Evolutionary conservation across 2,329 filamentous ascomycete genomes (phyloP).

Genomic region (Fusarium graminum): DNA sequence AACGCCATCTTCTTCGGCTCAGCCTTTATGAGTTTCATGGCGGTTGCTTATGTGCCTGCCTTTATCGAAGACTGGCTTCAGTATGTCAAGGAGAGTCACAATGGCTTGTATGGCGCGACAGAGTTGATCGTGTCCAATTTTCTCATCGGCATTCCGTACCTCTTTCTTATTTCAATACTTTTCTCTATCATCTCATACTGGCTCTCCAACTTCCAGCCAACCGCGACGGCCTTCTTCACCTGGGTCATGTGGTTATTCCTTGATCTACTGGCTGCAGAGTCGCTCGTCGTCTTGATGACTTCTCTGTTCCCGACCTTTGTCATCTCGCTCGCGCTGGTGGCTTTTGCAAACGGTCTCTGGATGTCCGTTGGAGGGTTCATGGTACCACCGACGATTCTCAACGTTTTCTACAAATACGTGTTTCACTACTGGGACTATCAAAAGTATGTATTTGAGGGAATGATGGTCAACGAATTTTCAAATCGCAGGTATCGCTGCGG

Average conservation of each 20-base stretch:
- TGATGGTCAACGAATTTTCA: conserved; percentile 92
- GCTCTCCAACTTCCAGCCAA: conserved; percentile 80
- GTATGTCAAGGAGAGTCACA: conserved; percentile 75
- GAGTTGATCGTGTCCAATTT: conserved; percentile 85
- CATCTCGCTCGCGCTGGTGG: conserved; percentile 80
- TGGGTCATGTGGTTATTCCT: conserved; percentile 90
- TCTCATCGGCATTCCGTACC: conserved; percentile 82
- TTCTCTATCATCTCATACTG: conserved; percentile 85
- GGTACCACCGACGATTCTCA: conserved; percentile 77
- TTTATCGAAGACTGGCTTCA: conserved; percentile 72
- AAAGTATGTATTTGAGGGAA: conserved; percentile 86
- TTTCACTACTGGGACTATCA: conserved; percentile 94
- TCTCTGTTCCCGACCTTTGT: conserved; percentile 84
- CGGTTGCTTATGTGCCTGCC: conserved; percentile 85
- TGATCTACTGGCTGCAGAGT: conserved; percentile 84
- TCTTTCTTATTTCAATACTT: conserved; percentile 81
- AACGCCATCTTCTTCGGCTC: conserved; percentile 85
- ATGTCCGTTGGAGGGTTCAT: conserved; percentile 89
- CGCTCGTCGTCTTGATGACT: conserved; percentile 81
- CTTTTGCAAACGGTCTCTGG: conserved; percentile 90
- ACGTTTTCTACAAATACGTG: conserved; percentile 87
- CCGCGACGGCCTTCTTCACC: conserved; percentile 75
- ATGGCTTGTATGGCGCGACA: conserved; percentile 82
- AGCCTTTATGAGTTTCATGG: conserved; percentile 85
- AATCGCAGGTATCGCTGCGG: conserved; percentile 67